Evolutionary conservation across 2,329 filamentous ascomycete species (phyloP), one percentile per base, ranked within the genome.

Genomic region (Cytospora piceae): DNA sequence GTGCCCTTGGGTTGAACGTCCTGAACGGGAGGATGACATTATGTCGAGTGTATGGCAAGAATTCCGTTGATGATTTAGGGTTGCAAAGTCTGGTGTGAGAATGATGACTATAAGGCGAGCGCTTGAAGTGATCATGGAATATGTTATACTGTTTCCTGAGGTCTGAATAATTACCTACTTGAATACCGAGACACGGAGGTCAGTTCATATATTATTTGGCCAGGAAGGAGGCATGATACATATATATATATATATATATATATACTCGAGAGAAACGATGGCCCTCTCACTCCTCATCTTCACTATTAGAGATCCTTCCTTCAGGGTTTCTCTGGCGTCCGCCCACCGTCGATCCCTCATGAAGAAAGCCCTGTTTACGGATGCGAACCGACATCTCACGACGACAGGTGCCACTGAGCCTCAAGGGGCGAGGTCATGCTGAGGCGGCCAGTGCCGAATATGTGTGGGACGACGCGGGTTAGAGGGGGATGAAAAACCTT

Each of bases 21-120:
- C 37, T 4, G 67, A 65, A 6, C 54, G 61, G 20, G 67, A 69
- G 17, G 65, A 69, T 7, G 67, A 69, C 65, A 67, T 65, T 11
- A 17, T 60, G 20, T 7, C 42, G n/a, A 24, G 8, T 37, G 4
- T 22, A 29, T 42, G 17, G 7, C 11, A 6, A 0, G 4, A 12
- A 54, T 29, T 17, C 56, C 20, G 20, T 15, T 58, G 11, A 42
- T 12, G 32, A 24, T 27, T 1, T 17, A 32, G 20, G 15, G 1
- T 15, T 4, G 22, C 37, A 20, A n/a, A 17, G 32, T 3, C 15
- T 46, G n/a, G 14, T 60, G 11, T 34, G 32, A n/a, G n/a, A n/a
- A 11, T 55, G 6, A 39, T 20, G 17, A 8, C 2, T 3, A 22
- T 8, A 49, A 11, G n/a, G 20, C 8, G 14, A 22, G n/a, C 14